phyloP scores from a whole-genome alignment of 2,329 filamentous ascomycete genomes.

The Penicillium sp. region DNA sequence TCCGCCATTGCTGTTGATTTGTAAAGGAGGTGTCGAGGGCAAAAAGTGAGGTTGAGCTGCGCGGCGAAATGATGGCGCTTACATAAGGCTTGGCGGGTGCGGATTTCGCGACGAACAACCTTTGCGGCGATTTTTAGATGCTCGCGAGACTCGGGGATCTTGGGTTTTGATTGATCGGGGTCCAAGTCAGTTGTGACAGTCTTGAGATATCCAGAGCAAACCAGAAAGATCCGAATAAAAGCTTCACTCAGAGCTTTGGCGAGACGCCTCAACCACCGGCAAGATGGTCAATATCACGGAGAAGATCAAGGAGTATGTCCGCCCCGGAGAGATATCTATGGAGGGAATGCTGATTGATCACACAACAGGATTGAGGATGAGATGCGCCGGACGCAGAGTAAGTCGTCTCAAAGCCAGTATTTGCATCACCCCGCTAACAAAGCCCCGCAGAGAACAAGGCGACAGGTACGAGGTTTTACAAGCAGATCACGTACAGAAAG shows the following conservation, averaged over 20 bases:
- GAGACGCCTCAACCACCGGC: conserved; percentile 23
- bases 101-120: conserved; percentile 6
- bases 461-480: conserved; percentile 66
- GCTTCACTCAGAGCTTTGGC: conserved; percentile 19
- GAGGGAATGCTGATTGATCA: conserved; percentile 14
- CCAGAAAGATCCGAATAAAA: not conserved
- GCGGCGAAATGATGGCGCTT: conserved; percentile 3
- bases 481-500: not conserved
- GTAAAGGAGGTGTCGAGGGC: conserved; percentile 1
- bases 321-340: not conserved
- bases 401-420: conserved; percentile 33
- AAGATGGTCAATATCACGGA: conserved; percentile 99
- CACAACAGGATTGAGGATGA: conserved; percentile 91
- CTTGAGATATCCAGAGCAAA: too few species aligned
- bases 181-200: not conserved
- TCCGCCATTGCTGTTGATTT: conserved; percentile 28
- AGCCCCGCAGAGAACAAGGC: conserved; percentile 84
- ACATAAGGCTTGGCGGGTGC: conserved; percentile 4
- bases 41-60: conserved; percentile 1
- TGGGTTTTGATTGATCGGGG: not conserved
- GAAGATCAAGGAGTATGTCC: conserved; percentile 91
- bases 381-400: conserved; percentile 99
- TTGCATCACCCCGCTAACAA: conserved; percentile 30
- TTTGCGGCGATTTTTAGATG: conserved; percentile 9
- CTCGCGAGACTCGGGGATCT: not conserved